phyloP scores from a whole-genome alignment of 106 monocot genomes.

The Triglochin maritima region DNA sequence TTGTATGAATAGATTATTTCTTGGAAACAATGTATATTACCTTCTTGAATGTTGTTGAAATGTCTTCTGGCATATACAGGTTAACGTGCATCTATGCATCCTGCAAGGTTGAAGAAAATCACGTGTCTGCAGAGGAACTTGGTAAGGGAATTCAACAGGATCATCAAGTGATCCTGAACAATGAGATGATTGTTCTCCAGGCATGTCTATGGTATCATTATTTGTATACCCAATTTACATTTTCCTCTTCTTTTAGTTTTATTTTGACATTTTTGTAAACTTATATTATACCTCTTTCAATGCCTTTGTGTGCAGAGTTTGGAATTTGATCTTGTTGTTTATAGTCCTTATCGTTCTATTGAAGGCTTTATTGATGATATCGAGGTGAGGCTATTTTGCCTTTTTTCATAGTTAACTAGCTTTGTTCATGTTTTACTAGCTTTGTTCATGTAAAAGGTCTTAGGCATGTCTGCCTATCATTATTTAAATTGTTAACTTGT shows the following conservation, averaged over 20 bases:
- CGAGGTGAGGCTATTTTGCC: slow-evolving; percentile 35
- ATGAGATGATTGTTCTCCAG: slow-evolving; percentile 91
- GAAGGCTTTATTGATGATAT: slow-evolving; percentile 78
- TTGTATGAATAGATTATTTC: too few relatives aligned
- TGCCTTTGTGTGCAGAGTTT: slow-evolving; percentile 41
- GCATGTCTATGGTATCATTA: slow-evolving; percentile 17
- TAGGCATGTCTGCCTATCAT: too few relatives aligned
- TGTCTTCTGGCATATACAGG: slow-evolving; percentile 31
- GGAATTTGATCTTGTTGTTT: slow-evolving; percentile 95
- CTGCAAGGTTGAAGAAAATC: slow-evolving; percentile 97
- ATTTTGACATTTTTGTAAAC: neutral
- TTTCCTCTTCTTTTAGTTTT: neutral
- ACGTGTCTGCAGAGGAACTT: slow-evolving; percentile 95
- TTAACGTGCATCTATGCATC: slow-evolving; percentile 91
- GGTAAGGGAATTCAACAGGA: slow-evolving; percentile 97
- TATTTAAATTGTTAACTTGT: neutral
- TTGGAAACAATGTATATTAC: too few relatives aligned
- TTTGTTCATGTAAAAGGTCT: neutral
- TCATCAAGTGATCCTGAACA: slow-evolving; percentile 86
- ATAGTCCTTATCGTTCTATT: slow-evolving; percentile 83
- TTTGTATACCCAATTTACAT: neutral
- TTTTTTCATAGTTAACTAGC: neutral
- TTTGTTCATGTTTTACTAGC: neutral
- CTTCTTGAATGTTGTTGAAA: neutral
- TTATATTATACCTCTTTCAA: neutral